Conservation (phyloP, 2,329 filamentous ascomycete species). For the Exophiala sp. region DNA sequence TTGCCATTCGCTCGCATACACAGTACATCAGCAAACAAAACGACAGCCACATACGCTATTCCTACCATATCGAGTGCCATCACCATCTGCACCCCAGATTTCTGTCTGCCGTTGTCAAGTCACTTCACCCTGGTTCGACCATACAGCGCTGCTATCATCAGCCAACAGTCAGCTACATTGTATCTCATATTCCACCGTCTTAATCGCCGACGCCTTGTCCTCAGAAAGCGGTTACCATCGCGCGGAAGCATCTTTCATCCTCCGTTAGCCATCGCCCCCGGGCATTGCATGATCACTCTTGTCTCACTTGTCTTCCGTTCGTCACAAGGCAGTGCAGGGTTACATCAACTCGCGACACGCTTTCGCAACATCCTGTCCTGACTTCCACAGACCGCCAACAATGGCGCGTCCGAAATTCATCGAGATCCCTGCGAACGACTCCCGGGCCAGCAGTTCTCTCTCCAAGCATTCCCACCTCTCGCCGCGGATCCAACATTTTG, state of each 20-base stretch:
- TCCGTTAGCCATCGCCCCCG: no score
- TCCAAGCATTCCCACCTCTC: conserved; percentile 55
- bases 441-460: conserved; percentile 31
- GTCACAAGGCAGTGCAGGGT: background rate
- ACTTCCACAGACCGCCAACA: background rate
- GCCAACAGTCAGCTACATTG: background rate
- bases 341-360: background rate
- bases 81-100: background rate
- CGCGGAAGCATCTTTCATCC: no score
- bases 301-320: no score
- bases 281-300: background rate
- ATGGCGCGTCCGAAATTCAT: conserved; percentile 48
- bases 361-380: background rate
- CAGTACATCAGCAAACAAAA: background rate
- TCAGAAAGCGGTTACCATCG: no score
- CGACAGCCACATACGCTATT: conserved; percentile 3
- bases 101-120: background rate
- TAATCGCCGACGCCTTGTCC: no score
- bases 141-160: background rate
- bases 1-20: conserved; percentile 5
- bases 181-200: no score
- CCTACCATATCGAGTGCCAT: background rate
- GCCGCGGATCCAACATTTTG: conserved; percentile 65
- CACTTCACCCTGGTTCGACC: background rate
- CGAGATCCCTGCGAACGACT: conserved; percentile 45